Evolutionary conservation across 129 eudicot genomes (phyloP).

Genomic region (Arctium minus): DNA sequence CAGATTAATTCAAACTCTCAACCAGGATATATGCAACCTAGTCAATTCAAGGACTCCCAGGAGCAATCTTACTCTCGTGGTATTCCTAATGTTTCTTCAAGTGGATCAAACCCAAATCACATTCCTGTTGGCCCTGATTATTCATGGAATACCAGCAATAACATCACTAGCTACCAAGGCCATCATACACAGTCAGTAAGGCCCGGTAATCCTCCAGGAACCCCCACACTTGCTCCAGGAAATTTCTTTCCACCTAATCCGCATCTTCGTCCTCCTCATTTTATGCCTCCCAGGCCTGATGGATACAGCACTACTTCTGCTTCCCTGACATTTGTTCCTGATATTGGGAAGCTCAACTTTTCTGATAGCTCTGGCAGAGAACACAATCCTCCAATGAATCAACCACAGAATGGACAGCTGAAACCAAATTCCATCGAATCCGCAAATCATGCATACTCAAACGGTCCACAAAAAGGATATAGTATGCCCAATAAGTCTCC

Average conservation of each 20-base stretch:
- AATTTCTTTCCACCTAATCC: constrained; percentile 45
- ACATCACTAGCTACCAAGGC: constrained; percentile 36
- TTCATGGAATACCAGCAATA: constrained; percentile 34
- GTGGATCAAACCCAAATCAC: constrained; percentile 38
- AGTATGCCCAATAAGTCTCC: constrained; percentile 36
- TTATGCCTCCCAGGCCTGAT: constrained; percentile 53
- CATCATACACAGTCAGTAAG: constrained; percentile 44
- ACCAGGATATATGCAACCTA: constrained; percentile 43
- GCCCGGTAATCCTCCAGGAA: constrained; percentile 34
- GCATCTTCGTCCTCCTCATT: constrained; percentile 37
- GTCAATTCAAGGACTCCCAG: constrained; percentile 43
- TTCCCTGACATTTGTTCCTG: constrained; percentile 39
- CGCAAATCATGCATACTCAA: constrained; percentile 33
- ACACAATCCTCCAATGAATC: constrained; percentile 32
- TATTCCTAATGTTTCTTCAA: constrained; percentile 34
- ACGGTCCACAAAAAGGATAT: constrained; percentile 57
- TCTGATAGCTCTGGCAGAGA: constrained; percentile 51
- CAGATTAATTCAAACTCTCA: constrained; percentile 40
- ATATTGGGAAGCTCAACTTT: constrained; percentile 50
- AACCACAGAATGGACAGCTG: constrained; percentile 36
- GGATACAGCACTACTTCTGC: constrained; percentile 33
- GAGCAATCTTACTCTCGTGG: constrained; percentile 31
- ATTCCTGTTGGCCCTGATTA: constrained; percentile 37
- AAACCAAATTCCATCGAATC: constrained; percentile 45
- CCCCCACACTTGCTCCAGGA: constrained; percentile 44